A percentile compares a stretch with the other conserved stretches of the same genome.
These are phyloP conservation scores for Lagenidium giganteum DNA, from an alignment of 352 stramenopile species.

Conservation along the genomic window DNA sequence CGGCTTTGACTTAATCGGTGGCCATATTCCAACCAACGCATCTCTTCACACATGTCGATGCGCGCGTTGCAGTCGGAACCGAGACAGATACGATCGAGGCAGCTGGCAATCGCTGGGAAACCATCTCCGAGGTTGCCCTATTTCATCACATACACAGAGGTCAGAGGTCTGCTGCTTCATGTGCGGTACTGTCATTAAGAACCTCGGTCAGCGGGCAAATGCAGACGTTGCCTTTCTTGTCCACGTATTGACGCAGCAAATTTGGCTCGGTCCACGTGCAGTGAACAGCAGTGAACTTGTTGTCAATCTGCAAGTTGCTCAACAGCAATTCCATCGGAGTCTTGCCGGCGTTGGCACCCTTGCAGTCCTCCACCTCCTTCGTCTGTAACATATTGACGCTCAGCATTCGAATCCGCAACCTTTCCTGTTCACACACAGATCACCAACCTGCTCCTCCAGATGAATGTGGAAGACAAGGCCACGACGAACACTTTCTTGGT, in stretches of 20 bases:
- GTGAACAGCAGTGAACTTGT: conserved; percentile 76
- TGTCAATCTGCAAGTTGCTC: conserved; percentile 56
- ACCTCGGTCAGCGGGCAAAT: conserved; percentile 72
- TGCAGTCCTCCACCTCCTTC: conserved; percentile 77
- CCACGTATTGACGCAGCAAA: conserved; percentile 48
- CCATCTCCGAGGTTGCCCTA: conserved; percentile 68
- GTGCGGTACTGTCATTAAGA: too few relatives aligned
- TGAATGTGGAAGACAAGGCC: conserved; percentile 71
- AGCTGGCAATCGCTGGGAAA: conserved; percentile 64
- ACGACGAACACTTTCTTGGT: conserved; percentile 56
- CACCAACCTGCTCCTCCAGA: conserved; percentile 43
- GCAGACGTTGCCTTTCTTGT: conserved; percentile 63
- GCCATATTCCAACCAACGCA: conserved; percentile 77
- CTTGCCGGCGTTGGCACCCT: conserved; percentile 39
- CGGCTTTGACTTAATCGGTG: conserved; percentile 61
- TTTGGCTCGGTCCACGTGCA: conserved; percentile 66
- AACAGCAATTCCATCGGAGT: conserved; percentile 65
- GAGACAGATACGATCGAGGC: conserved; percentile 57
- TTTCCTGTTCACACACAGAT: conserved; percentile 14
- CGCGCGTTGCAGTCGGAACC: conserved; percentile 75
- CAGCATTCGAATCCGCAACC: not conserved
- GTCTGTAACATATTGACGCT: conserved; percentile 17
- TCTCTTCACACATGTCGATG: conserved; percentile 82
- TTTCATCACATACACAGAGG: not conserved
- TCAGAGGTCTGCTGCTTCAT: not conserved